A percentile compares a stretch with the other conserved stretches of the same genome.
Evolutionary conservation across 805 yeast species (phyloP).

Genomic region (Ogataea henricii): DNA sequence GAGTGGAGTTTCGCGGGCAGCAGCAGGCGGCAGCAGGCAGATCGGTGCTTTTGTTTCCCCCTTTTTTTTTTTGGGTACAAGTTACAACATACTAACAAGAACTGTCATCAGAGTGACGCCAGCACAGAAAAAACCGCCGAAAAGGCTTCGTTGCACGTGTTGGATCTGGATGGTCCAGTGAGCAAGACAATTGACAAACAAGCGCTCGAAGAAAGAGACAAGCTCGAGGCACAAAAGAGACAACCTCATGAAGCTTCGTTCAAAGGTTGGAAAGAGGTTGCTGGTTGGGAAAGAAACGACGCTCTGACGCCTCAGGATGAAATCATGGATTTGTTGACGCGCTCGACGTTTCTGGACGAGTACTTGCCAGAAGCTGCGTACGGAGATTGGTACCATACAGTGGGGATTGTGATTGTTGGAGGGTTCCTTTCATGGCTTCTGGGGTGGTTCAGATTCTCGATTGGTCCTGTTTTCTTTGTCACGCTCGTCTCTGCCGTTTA

Average conservation of each 20-base stretch:
- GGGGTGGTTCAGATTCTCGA: conserved; percentile 74
- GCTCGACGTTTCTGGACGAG: conserved; percentile 73
- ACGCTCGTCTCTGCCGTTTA: conserved; percentile 61
- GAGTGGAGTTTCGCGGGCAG: background rate
- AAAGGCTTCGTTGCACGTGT: conserved; percentile 10
- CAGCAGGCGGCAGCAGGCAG: background rate
- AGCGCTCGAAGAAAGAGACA: conserved; percentile 19
- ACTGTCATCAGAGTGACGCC: background rate
- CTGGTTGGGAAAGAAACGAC: conserved; percentile 79
- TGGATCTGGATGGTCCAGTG: conserved; percentile 31
- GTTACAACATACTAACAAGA: background rate
- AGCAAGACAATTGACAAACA: conserved; percentile 30
- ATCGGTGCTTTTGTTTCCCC: background rate
- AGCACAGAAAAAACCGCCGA: conserved; percentile 5
- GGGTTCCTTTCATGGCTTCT: conserved; percentile 74
- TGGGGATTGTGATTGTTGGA: conserved; percentile 67
- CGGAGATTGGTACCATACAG: conserved; percentile 97
- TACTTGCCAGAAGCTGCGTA: conserved; percentile 72
- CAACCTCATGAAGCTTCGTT: conserved; percentile 63
- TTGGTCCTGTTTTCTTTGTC: conserved; percentile 81
- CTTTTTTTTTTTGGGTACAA: background rate
- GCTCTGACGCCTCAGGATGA: conserved; percentile 68
- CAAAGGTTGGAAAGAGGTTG: conserved; percentile 94
- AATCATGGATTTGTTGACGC: conserved; percentile 64
- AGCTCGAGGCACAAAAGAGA: conserved; percentile 35